Base-by-base conservation (phyloP, 495 filamentous ascomycete species). In the Thozetella sp. region DNA sequence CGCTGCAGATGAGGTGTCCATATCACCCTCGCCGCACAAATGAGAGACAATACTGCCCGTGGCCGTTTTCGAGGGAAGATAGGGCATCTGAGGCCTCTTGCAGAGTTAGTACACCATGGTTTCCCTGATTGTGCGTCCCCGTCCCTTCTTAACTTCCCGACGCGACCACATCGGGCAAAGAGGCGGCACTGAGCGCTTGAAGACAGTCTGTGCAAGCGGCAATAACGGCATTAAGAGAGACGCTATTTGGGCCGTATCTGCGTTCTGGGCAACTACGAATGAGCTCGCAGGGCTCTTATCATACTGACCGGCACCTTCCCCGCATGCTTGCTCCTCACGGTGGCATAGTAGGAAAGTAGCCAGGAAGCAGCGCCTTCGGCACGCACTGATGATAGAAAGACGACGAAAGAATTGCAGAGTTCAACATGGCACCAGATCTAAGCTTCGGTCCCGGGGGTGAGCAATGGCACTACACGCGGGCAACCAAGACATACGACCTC, bases 381-480 rank as follows among this genome's bases (percentile, higher is more conserved):
- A n/a, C n/a, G n/a, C n/a, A n/a, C 20, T 48, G 43, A 48, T 48
- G 12, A 13, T 3, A 20, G 43, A 40, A 48, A 22, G 34, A 65
- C 63, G 66, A 17, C 52, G 51, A 50, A 37, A 43, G 27, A 26
- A 53, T n/a, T 3, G 9, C 12, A 48, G 43, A 4, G 43, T 48
- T 19, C n/a, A 48, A 48, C 20, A 48, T 48, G 43, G 43, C 43
- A n/a, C 43, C 43, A 19, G 43, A 48, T 19, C 23, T 65, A 25
- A 56, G 12, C 10, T 58, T 67, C 3, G 67, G 67, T 1, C 67
- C 67, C 17, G 37, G 59, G 22, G 67, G 62, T 53, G 58, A 70
- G 15, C 56, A 67, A 46, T 70, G 67, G 64, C 55, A 13, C n/a
- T 70, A 67, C 27, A 24, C 53, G 17, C 46, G 45, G 24, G 46